These are phyloP conservation scores for Coemansia sp. DNA, from an alignment of 192 early-diverging fungal species.

Conservation along the genomic window DNA sequence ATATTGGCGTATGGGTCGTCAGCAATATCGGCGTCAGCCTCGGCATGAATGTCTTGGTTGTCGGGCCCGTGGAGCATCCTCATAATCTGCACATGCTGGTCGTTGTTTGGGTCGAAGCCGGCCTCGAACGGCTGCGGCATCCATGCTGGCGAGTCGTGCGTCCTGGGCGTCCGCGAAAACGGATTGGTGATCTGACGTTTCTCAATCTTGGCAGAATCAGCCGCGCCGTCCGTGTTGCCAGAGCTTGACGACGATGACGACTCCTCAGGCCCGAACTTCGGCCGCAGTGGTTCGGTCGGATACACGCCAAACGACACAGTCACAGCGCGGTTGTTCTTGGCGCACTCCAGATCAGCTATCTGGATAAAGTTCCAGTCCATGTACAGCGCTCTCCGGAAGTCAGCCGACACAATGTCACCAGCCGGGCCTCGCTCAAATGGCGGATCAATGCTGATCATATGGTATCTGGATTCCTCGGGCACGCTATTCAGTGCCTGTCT, in stretches of 20 bases:
- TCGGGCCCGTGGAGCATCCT: neutral
- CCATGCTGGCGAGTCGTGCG: neutral
- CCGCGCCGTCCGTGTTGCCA: neutral
- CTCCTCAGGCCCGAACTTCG: neutral
- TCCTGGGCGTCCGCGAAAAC: neutral
- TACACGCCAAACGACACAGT: slow-evolving; percentile 32
- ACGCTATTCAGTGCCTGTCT: slow-evolving; percentile 24
- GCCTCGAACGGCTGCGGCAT: neutral
- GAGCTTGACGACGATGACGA: neutral
- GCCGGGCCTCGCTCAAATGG: slow-evolving; percentile 23
- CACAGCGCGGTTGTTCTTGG: neutral
- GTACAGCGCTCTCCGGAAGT: slow-evolving; percentile 37
- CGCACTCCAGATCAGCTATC: slow-evolving; percentile 26
- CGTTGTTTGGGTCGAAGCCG: neutral
- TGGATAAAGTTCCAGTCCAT: slow-evolving; percentile 21
- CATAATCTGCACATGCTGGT: neutral
- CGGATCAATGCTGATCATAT: slow-evolving; percentile 48
- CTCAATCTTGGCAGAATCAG: neutral
- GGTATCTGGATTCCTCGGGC: slow-evolving; percentile 43
- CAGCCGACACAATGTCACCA: slow-evolving; percentile 36
- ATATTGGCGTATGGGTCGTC: no score
- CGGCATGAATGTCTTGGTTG: neutral
- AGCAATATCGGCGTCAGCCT: neutral
- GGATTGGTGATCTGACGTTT: neutral
- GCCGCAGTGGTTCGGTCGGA: slow-evolving; percentile 25